Percentiles rank a stretch among this genome's conserved stretches.
Conservation (phyloP, 768 basidiomycete genomes). For the Xerocomellus intermedius region DNA sequence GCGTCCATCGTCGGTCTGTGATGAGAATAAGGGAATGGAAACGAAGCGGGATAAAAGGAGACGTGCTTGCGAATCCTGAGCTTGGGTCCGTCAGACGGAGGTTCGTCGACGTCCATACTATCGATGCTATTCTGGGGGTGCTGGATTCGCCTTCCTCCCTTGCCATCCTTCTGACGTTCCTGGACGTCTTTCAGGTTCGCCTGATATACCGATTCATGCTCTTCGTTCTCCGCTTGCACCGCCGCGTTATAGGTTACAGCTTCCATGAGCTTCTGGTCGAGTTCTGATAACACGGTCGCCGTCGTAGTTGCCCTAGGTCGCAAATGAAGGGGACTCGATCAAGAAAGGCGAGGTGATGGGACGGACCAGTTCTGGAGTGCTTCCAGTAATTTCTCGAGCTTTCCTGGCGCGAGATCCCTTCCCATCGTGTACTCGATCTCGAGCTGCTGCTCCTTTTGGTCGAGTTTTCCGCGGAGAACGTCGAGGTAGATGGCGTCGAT, state of each 20-base stretch:
- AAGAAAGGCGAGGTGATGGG: background rate
- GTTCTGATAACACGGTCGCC: conserved; percentile 62
- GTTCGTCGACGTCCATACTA: conserved; percentile 70
- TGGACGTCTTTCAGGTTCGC: conserved; percentile 56
- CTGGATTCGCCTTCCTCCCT: conserved; percentile 32
- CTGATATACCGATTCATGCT: conserved; percentile 56
- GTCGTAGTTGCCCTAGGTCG: conserved; percentile 65
- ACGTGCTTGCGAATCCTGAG: conserved; percentile 65
- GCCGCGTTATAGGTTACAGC: conserved; percentile 47
- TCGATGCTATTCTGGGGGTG: conserved; percentile 25
- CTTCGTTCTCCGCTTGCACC: conserved; percentile 43
- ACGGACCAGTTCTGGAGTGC: conserved; percentile 69
- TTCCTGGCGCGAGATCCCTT: conserved; percentile 80
- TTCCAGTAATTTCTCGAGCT: conserved; percentile 55
- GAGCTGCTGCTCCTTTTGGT: conserved; percentile 86
- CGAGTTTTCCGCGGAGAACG: conserved; percentile 85
- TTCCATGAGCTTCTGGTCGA: conserved; percentile 65
- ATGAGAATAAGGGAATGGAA: background rate
- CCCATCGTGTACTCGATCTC: conserved; percentile 94
- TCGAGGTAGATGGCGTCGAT: conserved; percentile 96
- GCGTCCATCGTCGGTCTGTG: conserved; percentile 39
- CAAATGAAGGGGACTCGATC: background rate
- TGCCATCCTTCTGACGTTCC: conserved; percentile 63
- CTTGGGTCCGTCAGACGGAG: conserved; percentile 39
- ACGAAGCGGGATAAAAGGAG: background rate